Conservation (phyloP, 1,284 basidiomycete genomes). For the Puccinia coronata region DNA sequence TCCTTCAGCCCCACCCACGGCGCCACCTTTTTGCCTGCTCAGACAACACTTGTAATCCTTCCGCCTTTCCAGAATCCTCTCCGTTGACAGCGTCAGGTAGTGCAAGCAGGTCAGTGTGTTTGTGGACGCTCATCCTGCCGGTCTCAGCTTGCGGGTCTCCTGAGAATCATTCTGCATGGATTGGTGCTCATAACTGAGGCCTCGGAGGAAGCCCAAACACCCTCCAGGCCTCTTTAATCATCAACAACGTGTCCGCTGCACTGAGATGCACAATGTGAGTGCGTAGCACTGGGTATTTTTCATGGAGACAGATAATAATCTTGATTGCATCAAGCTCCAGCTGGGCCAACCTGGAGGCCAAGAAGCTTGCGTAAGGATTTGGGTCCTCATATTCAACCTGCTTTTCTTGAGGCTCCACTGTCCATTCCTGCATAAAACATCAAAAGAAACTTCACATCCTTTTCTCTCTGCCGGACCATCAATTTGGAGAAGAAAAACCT, state of each 20-base stretch:
- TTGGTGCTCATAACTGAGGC: slow-evolving; percentile 75
- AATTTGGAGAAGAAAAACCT: neutral
- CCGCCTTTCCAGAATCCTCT: slow-evolving; percentile 66
- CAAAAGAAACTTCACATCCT: slow-evolving; percentile 71
- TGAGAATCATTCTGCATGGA: too few species aligned
- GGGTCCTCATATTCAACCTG: slow-evolving; percentile 60
- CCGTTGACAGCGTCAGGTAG: slow-evolving; percentile 60
- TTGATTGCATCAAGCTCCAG: slow-evolving; percentile 70
- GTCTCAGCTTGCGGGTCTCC: neutral
- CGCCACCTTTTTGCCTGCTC: slow-evolving; percentile 68
- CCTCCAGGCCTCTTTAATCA: slow-evolving; percentile 67
- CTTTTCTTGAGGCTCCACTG: slow-evolving; percentile 56
- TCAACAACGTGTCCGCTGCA: slow-evolving; percentile 73
- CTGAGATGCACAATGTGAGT: slow-evolving; percentile 93
- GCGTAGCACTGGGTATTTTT: slow-evolving; percentile 68
- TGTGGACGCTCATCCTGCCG: slow-evolving; percentile 52
- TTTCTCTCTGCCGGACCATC: too few species aligned
- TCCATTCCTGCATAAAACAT: slow-evolving; percentile 87
- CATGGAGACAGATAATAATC: slow-evolving; percentile 70
- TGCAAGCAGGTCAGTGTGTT: slow-evolving; percentile 52
- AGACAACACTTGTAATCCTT: slow-evolving; percentile 92
- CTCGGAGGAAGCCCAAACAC: slow-evolving; percentile 64
- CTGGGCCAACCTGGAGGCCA: slow-evolving; percentile 74
- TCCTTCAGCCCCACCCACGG: slow-evolving; percentile 78
- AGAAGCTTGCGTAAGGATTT: slow-evolving; percentile 74